Base-by-base conservation (phyloP, 2,329 filamentous ascomycete genomes). In the Epichloe baconii region DNA sequence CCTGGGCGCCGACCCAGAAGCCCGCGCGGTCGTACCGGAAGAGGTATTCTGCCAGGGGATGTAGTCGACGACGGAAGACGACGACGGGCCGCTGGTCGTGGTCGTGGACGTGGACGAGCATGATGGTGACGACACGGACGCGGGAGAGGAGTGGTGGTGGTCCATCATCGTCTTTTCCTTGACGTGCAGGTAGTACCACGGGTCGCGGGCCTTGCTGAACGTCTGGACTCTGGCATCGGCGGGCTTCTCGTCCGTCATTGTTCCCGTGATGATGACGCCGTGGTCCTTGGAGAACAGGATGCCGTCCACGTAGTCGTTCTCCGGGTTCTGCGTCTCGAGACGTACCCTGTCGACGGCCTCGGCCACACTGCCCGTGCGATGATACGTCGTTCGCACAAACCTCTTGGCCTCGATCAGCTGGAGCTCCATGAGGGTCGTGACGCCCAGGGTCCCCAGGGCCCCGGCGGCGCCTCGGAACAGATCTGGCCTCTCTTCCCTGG, bases 141-240 rank as follows among this genome's bases (percentile, higher is more conserved):
- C 62, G 51, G 49, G 54, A 44, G 47, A 35, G 4, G 53, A 21
- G 5, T 23, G 21, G 21, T 23, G 21, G 21, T 23, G 6, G 23
- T 23, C 6, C 23, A 7, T 14, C 53, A 62, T 48, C 14, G 69
- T 76, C 53, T 63, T 63, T 40, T 77, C 69, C 58, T 77, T 68
- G 17, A 78, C 85, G 61, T 88, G 85, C 53, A 89, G 71, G 62
- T 88, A 89, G 65, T 82, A 88, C 86, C 86, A 89, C 2, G 84
- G 82, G 60, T 90, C 85, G 57, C 71, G 71, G 4, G 81, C 72
- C 34, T 74, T 68, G 59, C 71, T 76, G 45, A 80, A 77, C 6
- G 74, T 81, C 73, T 80, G 82, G 68, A 54, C 66, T 53, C 47
- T 58, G 26, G 56, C 57, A 15, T 57, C 62, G 2, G 60, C 56